These are phyloP conservation scores for Ceratocystis ficicola DNA, from an alignment of 2,329 filamentous ascomycete genomes.

Conservation along the genomic window DNA sequence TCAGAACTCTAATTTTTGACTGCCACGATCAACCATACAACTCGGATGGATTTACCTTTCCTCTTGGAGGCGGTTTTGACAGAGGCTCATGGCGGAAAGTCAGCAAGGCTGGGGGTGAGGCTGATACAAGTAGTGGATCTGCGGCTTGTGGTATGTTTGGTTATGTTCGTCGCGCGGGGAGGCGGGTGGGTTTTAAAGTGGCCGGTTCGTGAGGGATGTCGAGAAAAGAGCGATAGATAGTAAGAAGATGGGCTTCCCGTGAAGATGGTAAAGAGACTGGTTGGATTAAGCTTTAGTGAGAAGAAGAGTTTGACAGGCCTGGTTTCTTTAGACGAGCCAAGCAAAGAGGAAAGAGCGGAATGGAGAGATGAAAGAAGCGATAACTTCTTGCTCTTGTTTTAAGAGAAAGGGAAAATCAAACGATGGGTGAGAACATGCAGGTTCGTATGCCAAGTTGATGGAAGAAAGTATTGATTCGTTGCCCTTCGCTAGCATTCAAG, in stretches of 20 bases:
- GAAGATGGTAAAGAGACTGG: too few species aligned
- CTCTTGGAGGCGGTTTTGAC: constrained; percentile 75
- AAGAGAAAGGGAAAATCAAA: too few species aligned
- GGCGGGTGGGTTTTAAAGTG: not conserved
- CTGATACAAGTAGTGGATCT: not conserved
- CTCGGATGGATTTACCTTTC: constrained; percentile 53
- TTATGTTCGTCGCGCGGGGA: not conserved
- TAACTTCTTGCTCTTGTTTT: too few species aligned
- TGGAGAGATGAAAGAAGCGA: too few species aligned
- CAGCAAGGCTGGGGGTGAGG: not conserved
- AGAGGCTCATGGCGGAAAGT: constrained; percentile 59
- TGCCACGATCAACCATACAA: not conserved
- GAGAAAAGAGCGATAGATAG: not conserved
- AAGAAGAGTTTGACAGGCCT: too few species aligned
- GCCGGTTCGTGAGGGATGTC: not conserved
- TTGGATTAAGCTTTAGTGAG: not conserved
- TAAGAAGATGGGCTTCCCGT: not conserved
- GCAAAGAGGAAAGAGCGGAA: too few species aligned
- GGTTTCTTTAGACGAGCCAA: too few species aligned
- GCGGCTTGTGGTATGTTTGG: not conserved
- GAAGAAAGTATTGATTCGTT: too few species aligned
- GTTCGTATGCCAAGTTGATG: too few species aligned
- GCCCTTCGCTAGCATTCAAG: too few species aligned
- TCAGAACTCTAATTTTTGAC: constrained; percentile 16
- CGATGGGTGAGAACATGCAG: too few species aligned